phyloP scores from a whole-genome alignment of 805 yeast genomes.

The Hanseniaspora guilliermondii region DNA sequence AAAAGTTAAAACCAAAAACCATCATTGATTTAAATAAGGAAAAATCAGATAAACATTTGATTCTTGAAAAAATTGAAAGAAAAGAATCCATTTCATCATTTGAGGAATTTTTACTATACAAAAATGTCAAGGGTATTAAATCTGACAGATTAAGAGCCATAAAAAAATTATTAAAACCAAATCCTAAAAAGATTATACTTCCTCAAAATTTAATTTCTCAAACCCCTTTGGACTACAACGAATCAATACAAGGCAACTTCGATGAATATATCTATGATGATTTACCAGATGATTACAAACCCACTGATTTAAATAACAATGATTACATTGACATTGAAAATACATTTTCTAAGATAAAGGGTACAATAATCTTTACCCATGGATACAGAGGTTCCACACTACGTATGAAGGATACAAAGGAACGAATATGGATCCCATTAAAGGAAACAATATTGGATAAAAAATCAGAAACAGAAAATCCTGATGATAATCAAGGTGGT shows the following conservation, averaged over 20 bases:
- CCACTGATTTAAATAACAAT: slow-evolving; percentile 14
- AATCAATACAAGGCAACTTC: slow-evolving; percentile 20
- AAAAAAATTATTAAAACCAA: slow-evolving; percentile 45
- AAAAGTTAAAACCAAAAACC: background rate
- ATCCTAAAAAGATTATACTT: slow-evolving; percentile 19
- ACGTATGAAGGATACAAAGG: slow-evolving; percentile 48
- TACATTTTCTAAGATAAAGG: slow-evolving; percentile 38
- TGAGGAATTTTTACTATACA: slow-evolving; percentile 51
- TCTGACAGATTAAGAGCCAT: slow-evolving; percentile 62
- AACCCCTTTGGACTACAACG: slow-evolving; percentile 18
- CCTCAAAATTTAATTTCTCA: slow-evolving; percentile 20
- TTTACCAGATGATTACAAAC: slow-evolving; percentile 15
- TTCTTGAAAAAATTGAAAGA: background rate
- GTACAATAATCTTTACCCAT: slow-evolving; percentile 71
- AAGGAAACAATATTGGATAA: slow-evolving; percentile 64
- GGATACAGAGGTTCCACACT: slow-evolving; percentile 80
- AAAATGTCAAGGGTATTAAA: slow-evolving; percentile 44
- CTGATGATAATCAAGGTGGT: background rate
- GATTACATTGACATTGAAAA: slow-evolving; percentile 37
- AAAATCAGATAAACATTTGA: background rate
- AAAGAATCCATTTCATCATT: slow-evolving; percentile 36
- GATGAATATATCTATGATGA: slow-evolving; percentile 14
- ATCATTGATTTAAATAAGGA: background rate
- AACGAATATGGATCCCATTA: slow-evolving; percentile 75
- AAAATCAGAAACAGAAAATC: slow-evolving; percentile 23